These are phyloP conservation scores for Diutina catenulata DNA, from an alignment of 1,139 yeast genomes.

Conservation along the genomic window DNA sequence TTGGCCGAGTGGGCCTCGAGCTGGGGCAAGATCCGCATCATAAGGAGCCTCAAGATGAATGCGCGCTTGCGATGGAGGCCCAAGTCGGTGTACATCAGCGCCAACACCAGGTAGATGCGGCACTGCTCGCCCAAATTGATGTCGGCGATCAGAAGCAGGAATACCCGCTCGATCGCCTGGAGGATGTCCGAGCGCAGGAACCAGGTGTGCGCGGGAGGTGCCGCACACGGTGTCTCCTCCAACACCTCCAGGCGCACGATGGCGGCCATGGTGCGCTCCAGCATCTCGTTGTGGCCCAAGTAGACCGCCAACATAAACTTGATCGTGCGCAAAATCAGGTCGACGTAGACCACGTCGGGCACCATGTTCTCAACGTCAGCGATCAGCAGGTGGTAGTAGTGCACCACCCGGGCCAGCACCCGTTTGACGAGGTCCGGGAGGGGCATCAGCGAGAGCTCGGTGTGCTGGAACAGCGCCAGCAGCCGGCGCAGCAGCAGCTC, in stretches of 20 bases:
- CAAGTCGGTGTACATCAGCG: slow-evolving; percentile 51
- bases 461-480: neutral
- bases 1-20: slow-evolving; percentile 11
- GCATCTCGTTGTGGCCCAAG: slow-evolving; percentile 31
- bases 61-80: slow-evolving; percentile 58
- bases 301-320: slow-evolving; percentile 48
- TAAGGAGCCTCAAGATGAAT: slow-evolving; percentile 51
- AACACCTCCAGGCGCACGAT: neutral
- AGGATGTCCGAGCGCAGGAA: slow-evolving; percentile 33
- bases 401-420: slow-evolving; percentile 33
- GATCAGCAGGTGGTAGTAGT: slow-evolving; percentile 49
- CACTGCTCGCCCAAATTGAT: slow-evolving; percentile 44
- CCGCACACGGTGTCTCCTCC: neutral
- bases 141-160: slow-evolving; percentile 26
- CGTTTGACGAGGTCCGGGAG: slow-evolving; percentile 40
- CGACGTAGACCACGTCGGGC: slow-evolving; percentile 75
- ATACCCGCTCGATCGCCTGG: slow-evolving; percentile 35
- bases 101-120: slow-evolving; percentile 52
- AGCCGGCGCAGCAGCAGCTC: neutral
- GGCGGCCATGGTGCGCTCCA: neutral
- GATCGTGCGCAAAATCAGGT: slow-evolving; percentile 51
- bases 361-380: slow-evolving; percentile 60
- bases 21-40: slow-evolving; percentile 40
- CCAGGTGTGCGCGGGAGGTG: slow-evolving; percentile 7
- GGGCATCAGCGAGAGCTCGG: slow-evolving; percentile 11